phyloP scores from a whole-genome alignment of 371 early-diverging fungal genomes.

The Chytridiales sp. region DNA sequence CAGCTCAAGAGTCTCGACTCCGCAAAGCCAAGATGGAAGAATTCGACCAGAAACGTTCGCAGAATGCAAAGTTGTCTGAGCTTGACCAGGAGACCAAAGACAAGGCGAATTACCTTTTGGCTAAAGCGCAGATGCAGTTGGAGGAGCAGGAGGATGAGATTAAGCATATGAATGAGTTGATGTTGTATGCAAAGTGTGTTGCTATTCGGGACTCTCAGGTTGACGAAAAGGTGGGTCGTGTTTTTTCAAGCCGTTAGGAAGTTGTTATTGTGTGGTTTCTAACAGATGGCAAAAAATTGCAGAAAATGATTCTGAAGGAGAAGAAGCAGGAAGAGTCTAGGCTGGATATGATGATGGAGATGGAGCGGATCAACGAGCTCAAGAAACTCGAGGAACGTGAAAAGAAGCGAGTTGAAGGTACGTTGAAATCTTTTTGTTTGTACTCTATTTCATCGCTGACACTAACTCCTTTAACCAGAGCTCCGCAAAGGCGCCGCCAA shows the following conservation, averaged over 20 bases:
- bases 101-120: conserved; percentile 49
- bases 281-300: too few species aligned
- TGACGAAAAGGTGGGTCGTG: conserved; percentile 47
- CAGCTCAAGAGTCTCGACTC: conserved; percentile 22
- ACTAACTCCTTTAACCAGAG: conserved; percentile 25
- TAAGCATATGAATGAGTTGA: conserved; percentile 59
- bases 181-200: conserved; percentile 61
- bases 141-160: conserved; percentile 64
- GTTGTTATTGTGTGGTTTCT: background rate
- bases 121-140: conserved; percentile 54
- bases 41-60: conserved; percentile 43
- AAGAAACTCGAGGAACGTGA: conserved; percentile 50
- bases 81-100: conserved; percentile 52
- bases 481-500: conserved; percentile 51
- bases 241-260: background rate
- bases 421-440: conserved; percentile 1
- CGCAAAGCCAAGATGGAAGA: conserved; percentile 50
- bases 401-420: conserved; percentile 37
- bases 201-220: conserved; percentile 58
- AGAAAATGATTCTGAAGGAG: conserved; percentile 48
- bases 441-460: conserved; percentile 1
- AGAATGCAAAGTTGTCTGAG: conserved; percentile 45
- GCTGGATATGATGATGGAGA: conserved; percentile 57
- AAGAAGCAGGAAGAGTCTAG: conserved; percentile 49
- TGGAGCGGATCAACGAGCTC: conserved; percentile 48